These are phyloP conservation scores for Mallotus nudiflorus DNA, from an alignment of 345 rosid genomes.

Conservation along the genomic window DNA sequence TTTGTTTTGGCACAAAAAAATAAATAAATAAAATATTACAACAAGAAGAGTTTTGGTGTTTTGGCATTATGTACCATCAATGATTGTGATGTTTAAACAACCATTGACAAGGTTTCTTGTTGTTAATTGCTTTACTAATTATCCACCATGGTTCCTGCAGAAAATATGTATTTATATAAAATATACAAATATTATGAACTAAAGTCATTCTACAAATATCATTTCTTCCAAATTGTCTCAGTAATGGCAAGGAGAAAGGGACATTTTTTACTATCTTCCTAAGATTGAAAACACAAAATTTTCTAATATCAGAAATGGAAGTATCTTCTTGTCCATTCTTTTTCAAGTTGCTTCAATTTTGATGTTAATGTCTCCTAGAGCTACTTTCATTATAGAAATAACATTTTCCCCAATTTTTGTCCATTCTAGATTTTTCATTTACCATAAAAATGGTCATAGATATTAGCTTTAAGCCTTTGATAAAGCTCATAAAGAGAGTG, in stretches of 20 bases:
- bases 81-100: neutral
- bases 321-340: neutral
- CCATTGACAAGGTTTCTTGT: neutral
- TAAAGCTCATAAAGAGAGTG: too few species aligned
- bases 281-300: too few species aligned
- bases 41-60: neutral
- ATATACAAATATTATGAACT: too few species aligned
- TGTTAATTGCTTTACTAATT: neutral
- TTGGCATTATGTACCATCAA: neutral
- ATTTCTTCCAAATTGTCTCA: too few species aligned
- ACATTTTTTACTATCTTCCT: too few species aligned
- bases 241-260: too few species aligned
- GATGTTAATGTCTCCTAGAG: too few species aligned
- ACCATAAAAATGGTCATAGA: neutral
- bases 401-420: neutral
- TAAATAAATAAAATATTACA: neutral
- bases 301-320: neutral
- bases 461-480: too few species aligned
- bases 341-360: neutral
- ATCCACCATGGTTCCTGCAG: too few species aligned
- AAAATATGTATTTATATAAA: too few species aligned
- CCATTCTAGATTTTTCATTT: neutral
- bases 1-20: neutral
- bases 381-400: neutral
- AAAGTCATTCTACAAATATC: too few species aligned